Evolutionary conservation across 2,329 filamentous ascomycete species (phyloP).

Genomic region (Colletotrichum endophyticum): DNA sequence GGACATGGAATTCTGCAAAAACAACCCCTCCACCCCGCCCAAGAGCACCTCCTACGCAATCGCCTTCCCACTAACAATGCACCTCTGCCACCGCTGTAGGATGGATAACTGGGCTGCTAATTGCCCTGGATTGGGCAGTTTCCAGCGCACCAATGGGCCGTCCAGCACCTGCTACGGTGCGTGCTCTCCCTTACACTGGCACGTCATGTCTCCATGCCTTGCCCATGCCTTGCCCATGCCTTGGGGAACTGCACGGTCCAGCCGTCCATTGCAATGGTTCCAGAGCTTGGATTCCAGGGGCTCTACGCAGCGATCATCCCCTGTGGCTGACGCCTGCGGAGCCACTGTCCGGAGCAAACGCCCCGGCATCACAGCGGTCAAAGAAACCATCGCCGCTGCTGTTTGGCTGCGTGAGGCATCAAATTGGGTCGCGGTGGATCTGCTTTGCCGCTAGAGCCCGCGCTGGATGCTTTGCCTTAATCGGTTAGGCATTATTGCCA

Average conservation of each 20-base stretch:
- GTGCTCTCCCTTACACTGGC: neutral
- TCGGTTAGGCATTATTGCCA: neutral
- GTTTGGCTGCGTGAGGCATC: neutral
- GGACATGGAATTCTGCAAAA: slow-evolving; percentile 10
- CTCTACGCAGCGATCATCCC: neutral
- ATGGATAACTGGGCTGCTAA: neutral
- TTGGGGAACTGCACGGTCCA: neutral
- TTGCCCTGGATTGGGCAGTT: neutral
- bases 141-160: neutral
- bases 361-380: neutral
- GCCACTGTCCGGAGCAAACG: slow-evolving; percentile 15
- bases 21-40: neutral
- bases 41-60: neutral
- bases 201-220: neutral
- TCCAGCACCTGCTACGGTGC: neutral
- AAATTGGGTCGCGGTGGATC: neutral
- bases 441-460: neutral
- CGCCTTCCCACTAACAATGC: neutral
- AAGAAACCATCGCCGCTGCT: neutral
- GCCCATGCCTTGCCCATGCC: neutral
- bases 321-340: neutral
- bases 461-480: neutral
- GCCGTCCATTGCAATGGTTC: neutral
- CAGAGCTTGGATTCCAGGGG: neutral
- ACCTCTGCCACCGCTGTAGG: neutral